phyloP scores from a whole-genome alignment of 2,329 filamentous ascomycete genomes.

The Neoarthrinium moseri region DNA sequence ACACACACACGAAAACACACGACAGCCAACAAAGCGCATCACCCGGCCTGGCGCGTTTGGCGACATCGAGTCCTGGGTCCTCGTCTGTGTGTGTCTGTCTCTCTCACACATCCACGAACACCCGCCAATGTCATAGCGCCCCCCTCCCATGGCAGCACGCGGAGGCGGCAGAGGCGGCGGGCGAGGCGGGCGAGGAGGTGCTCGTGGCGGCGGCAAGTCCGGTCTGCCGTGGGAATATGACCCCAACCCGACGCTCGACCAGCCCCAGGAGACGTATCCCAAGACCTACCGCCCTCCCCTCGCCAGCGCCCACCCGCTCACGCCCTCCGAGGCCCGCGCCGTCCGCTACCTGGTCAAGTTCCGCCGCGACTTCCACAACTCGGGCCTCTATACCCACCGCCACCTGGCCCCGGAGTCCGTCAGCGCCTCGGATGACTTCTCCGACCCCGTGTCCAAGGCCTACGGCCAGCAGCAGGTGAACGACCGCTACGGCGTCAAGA shows the following conservation, averaged over 20 bases:
- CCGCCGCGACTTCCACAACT: slow-evolving; percentile 54
- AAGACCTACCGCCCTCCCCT: slow-evolving; percentile 46
- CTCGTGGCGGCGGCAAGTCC: slow-evolving; percentile 41
- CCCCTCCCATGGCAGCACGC: slow-evolving; percentile 55
- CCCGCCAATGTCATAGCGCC: slow-evolving; percentile 4
- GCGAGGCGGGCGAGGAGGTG: slow-evolving; percentile 45
- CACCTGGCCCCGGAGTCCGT: slow-evolving; percentile 29
- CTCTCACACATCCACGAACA: too few species aligned
- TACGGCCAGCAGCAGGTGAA: slow-evolving; percentile 62
- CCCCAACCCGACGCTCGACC: slow-evolving; percentile 45
- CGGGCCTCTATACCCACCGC: slow-evolving; percentile 56
- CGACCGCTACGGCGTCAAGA: slow-evolving; percentile 53
- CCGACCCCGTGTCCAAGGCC: slow-evolving; percentile 38
- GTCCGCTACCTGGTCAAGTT: slow-evolving; percentile 54
- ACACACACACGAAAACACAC: too few species aligned
- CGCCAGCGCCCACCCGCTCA: slow-evolving; percentile 36
- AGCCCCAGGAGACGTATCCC: slow-evolving; percentile 60
- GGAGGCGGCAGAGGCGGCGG: slow-evolving; percentile 50
- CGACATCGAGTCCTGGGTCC: too few species aligned
- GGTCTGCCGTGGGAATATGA: slow-evolving; percentile 55
- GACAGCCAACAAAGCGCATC: too few species aligned
- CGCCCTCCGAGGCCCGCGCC: slow-evolving; percentile 41
- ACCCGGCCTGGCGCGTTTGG: too few species aligned
- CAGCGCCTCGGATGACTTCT: slow-evolving; percentile 26
- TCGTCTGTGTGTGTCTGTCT: too few species aligned